Percentiles rank a stretch among this genome's conserved stretches.
These are phyloP conservation scores for Verticillium nonalfalfae DNA, from an alignment of 2,329 filamentous ascomycete genomes.

Conservation along the genomic window DNA sequence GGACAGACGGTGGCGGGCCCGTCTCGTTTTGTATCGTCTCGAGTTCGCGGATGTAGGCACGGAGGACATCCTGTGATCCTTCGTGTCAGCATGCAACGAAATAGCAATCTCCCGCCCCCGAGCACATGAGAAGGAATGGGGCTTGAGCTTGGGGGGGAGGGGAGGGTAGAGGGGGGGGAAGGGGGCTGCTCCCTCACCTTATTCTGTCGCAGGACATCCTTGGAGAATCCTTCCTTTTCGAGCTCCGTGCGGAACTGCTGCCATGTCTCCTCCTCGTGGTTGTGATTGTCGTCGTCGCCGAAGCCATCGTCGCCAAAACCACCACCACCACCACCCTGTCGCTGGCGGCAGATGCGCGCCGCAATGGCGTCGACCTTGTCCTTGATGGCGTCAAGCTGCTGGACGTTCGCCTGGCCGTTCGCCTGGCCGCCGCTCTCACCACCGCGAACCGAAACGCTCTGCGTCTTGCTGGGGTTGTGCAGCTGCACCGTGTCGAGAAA, in stretches of 20 bases:
- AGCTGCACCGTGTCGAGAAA: conserved; percentile 54
- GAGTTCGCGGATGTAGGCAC: conserved; percentile 55
- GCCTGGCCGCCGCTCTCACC: conserved; percentile 24
- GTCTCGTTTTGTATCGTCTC: conserved; percentile 38
- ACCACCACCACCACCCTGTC: conserved; percentile 3
- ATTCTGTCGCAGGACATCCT: conserved; percentile 46
- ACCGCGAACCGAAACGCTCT: conserved; percentile 24
- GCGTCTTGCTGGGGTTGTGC: conserved; percentile 34
- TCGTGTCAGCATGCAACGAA: conserved; percentile 9
- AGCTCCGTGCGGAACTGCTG: conserved; percentile 52
- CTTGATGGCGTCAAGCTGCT: conserved; percentile 44
- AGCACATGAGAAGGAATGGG: conserved; percentile 1
- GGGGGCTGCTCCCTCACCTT: conserved; percentile 35
- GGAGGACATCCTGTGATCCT: conserved; percentile 43
- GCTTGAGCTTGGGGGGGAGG: too few species aligned
- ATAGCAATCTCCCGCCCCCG: background rate
- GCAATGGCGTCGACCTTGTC: conserved; percentile 56
- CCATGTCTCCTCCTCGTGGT: conserved; percentile 40
- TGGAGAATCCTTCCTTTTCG: conserved; percentile 51
- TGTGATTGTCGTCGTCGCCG: conserved; percentile 21
- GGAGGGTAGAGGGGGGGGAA: too few species aligned
- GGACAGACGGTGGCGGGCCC: conserved; percentile 40
- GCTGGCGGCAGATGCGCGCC: conserved; percentile 38
- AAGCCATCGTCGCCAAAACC: conserved; percentile 20
- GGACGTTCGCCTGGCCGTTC: background rate